Evolutionary conservation across 345 rosid genomes (phyloP).

Genomic region (Salix koriyanagi): DNA sequence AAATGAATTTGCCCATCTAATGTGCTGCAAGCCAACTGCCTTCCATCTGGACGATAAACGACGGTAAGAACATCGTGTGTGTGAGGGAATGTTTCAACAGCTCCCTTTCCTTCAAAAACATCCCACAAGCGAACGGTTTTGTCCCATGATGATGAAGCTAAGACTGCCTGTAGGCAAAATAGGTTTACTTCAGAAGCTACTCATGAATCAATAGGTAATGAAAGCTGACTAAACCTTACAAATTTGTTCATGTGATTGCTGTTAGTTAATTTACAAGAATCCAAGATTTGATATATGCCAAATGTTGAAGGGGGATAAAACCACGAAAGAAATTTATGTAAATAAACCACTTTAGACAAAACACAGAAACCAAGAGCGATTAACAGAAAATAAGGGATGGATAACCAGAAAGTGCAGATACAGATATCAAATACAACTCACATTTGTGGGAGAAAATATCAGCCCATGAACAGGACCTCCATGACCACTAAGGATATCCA

Average conservation of each 20-base stretch:
- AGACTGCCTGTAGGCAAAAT: constrained; percentile 38
- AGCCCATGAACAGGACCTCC: constrained; percentile 98
- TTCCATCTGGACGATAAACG: constrained; percentile 93
- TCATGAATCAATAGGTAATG: constrained; percentile 8
- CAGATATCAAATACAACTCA: constrained; percentile 36
- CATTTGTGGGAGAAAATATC: constrained; percentile 80
- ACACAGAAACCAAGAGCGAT: neutral
- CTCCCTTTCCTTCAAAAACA: constrained; percentile 88
- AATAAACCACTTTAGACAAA: neutral
- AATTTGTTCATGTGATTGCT: neutral
- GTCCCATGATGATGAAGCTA: constrained; percentile 99
- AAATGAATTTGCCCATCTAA: constrained; percentile 93
- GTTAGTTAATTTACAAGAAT: neutral
- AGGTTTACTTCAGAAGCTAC: neutral
- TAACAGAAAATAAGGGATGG: neutral
- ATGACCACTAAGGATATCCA: constrained; percentile 91
- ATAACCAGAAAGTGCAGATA: neutral
- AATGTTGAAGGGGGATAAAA: neutral
- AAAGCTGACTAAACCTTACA: neutral
- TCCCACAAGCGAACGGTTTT: constrained; percentile 88
- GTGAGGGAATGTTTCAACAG: constrained; percentile 80
- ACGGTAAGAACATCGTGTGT: constrained; percentile 87
- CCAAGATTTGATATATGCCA: neutral
- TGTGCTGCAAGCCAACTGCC: constrained; percentile 83
- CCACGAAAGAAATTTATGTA: neutral